These are phyloP conservation scores for Dioszegia hungarica DNA, from an alignment of 768 basidiomycete genomes.

Conservation along the genomic window DNA sequence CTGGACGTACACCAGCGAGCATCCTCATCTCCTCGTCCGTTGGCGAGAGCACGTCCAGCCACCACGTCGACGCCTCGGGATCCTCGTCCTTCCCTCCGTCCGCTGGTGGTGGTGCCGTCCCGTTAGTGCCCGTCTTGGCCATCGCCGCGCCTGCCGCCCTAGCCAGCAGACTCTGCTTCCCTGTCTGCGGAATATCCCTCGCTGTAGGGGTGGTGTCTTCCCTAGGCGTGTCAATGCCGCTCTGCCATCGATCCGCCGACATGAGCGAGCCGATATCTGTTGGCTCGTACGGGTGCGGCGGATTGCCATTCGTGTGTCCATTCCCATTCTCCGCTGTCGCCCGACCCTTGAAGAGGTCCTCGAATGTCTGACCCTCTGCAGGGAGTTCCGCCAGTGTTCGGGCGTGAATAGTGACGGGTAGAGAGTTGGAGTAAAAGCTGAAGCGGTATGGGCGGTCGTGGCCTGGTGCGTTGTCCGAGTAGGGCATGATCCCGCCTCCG, in stretches of 20 bases:
- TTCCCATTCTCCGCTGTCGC: not conserved
- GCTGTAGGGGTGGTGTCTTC: constrained; percentile 9
- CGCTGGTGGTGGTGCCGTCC: constrained; percentile 2
- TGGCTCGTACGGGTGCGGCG: not conserved
- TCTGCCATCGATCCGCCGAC: constrained; percentile 3
- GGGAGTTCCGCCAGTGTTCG: constrained; percentile 88
- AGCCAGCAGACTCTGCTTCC: constrained; percentile 33
- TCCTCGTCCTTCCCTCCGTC: constrained; percentile 50
- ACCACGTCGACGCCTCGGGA: constrained; percentile 75
- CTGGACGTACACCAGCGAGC: constrained; percentile 68
- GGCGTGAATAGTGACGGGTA: constrained; percentile 91
- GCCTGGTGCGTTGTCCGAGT: constrained; percentile 44
- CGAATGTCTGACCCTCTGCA: constrained; percentile 86
- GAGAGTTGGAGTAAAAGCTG: constrained; percentile 93
- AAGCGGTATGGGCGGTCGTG: constrained; percentile 93
- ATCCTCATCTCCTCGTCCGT: constrained; percentile 99
- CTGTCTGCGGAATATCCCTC: not conserved
- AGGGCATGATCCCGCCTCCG: constrained; percentile 27
- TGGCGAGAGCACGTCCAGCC: constrained; percentile 87
- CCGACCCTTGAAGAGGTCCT: constrained; percentile 68
- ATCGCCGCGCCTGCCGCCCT: constrained; percentile 29
- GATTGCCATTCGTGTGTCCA: not conserved
- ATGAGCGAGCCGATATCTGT: constrained; percentile 5
- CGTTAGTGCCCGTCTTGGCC: constrained; percentile 5
- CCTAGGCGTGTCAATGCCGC: not conserved